phyloP scores from a whole-genome alignment of 768 basidiomycete genomes.

The Suillus paluster region DNA sequence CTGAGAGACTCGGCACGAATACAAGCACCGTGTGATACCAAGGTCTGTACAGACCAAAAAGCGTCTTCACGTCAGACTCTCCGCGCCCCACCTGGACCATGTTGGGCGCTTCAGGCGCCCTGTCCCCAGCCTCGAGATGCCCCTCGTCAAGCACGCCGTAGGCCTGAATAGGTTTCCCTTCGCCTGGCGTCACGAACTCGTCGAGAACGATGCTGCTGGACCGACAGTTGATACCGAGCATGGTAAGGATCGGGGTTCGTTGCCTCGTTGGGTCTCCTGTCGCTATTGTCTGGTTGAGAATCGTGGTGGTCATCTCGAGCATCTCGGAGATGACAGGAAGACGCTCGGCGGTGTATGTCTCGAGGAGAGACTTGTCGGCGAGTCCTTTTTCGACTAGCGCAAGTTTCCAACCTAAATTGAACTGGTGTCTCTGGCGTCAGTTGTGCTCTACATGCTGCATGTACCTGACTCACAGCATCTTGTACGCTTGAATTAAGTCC shows the following conservation, averaged over 20 bases:
- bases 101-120: conserved; percentile 17
- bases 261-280: conserved; percentile 15
- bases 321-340: conserved; percentile 45
- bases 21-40: conserved; percentile 17
- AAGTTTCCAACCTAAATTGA: conserved; percentile 48
- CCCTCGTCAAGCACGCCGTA: conserved; percentile 17
- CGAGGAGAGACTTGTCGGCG: conserved; percentile 36
- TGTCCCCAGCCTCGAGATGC: conserved; percentile 12
- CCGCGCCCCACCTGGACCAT: conserved; percentile 19
- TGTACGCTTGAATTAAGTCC: conserved; percentile 45
- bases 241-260: conserved; percentile 23
- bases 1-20: conserved; percentile 4
- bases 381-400: conserved; percentile 40
- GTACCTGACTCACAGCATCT: conserved; percentile 38
- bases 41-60: conserved; percentile 35
- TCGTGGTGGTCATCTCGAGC: conserved; percentile 38
- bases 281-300: conserved; percentile 14
- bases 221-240: conserved; percentile 35
- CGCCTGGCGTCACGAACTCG: background rate
- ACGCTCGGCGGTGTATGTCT: conserved; percentile 46
- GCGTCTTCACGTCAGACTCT: conserved; percentile 11
- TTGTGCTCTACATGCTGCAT: background rate
- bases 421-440: conserved; percentile 20
- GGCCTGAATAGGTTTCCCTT: conserved; percentile 7
- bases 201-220: conserved; percentile 18